phyloP scores from a whole-genome alignment of 192 early-diverging fungal species.

The Gamsiella multidivaricata region DNA sequence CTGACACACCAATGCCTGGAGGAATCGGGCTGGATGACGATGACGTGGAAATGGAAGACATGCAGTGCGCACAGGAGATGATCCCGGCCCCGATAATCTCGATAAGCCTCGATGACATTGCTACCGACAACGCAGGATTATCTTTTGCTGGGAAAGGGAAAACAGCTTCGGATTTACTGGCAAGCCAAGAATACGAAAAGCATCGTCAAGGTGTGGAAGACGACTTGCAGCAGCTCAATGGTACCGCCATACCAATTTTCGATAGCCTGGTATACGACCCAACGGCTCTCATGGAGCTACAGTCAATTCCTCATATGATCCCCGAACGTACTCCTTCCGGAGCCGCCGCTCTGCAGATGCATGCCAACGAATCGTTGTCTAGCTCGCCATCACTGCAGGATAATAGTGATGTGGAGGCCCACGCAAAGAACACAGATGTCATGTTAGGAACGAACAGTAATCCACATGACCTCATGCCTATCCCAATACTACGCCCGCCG shows the following conservation, averaged over 20 bases:
- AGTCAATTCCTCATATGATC: constrained; percentile 36
- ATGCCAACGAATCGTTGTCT: neutral
- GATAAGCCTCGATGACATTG: constrained; percentile 31
- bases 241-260: constrained; percentile 19
- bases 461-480: neutral
- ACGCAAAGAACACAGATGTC: neutral
- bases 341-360: neutral
- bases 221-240: constrained; percentile 36
- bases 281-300: constrained; percentile 37
- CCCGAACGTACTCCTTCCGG: constrained; percentile 13
- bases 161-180: neutral
- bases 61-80: constrained; percentile 42
- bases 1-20: constrained; percentile 51
- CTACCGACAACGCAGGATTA: neutral
- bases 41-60: constrained; percentile 39
- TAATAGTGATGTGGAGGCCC: neutral
- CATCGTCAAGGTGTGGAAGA: constrained; percentile 19
- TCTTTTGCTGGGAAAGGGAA: neutral
- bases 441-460: neutral
- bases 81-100: constrained; percentile 37
- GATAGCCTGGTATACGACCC: constrained; percentile 38
- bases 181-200: constrained; percentile 5
- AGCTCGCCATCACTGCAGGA: neutral
- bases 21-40: constrained; percentile 50
- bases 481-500: constrained; percentile 32